These are phyloP conservation scores for Oryza glaberrima DNA, from an alignment of 176 grass and related monocot species.

Conservation along the genomic window DNA sequence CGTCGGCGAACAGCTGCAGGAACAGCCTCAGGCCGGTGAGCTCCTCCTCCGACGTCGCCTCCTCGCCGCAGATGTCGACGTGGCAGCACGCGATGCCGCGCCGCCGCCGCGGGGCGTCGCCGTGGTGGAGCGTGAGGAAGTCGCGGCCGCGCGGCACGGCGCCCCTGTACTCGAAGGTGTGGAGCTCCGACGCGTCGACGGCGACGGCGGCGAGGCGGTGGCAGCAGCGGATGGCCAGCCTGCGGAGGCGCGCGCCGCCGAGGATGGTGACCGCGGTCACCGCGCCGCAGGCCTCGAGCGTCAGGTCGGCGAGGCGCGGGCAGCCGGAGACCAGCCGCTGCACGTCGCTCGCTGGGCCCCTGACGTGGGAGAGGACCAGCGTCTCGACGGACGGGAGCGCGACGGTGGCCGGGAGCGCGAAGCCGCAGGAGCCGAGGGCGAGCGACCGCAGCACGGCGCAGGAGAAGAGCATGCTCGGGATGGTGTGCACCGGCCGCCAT, in stretches of 20 bases:
- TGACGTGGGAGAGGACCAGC: not conserved
- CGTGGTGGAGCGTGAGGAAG: not conserved
- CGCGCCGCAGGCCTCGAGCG: not conserved
- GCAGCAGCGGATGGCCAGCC: constrained; percentile 23
- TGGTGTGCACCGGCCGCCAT: not conserved
- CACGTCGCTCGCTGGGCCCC: not conserved
- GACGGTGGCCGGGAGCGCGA: not conserved
- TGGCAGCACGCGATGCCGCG: not conserved
- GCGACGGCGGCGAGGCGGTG: not conserved
- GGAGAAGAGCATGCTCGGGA: constrained; percentile 5
- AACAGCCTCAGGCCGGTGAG: not conserved
- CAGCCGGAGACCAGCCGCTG: constrained; percentile 18
- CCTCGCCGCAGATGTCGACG: not conserved
- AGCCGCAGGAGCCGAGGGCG: not conserved
- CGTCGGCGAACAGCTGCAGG: not conserved
- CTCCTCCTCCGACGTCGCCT: not conserved
- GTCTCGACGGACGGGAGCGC: not conserved
- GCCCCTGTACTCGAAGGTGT: constrained; percentile 16
- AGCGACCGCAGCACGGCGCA: not conserved
- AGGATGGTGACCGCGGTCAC: not conserved
- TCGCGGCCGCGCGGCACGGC: fast-evolving
- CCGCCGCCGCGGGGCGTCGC: not conserved
- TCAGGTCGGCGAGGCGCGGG: constrained; percentile 6
- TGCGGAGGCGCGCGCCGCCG: not conserved
- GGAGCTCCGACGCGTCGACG: not conserved